These are phyloP conservation scores for Rhodosorus marinus DNA, from an alignment of 23 red algal genomes.

Conservation along the genomic window DNA sequence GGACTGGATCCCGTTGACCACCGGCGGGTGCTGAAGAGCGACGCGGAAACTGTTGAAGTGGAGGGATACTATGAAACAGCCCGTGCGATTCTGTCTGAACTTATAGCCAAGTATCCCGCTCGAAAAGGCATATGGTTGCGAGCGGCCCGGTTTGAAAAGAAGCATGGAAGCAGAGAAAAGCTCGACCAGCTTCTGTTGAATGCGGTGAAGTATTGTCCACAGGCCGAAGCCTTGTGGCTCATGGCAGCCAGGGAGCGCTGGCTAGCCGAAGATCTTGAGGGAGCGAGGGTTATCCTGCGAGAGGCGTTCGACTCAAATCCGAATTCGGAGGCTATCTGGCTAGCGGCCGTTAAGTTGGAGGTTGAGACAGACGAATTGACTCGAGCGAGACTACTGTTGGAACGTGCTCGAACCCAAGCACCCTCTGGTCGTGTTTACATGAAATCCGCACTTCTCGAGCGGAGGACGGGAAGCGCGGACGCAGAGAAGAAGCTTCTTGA, in stretches of 20 bases:
- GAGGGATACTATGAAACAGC: constrained; percentile 13
- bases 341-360: constrained; percentile 59
- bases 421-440: constrained; percentile 30
- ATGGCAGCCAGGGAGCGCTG: constrained; percentile 52
- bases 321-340: constrained; percentile 26
- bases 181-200: constrained; percentile 10
- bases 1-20: constrained; percentile 14
- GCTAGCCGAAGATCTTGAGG: constrained; percentile 11
- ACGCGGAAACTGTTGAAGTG: constrained; percentile 39
- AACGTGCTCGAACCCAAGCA: constrained; percentile 4
- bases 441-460: constrained; percentile 48
- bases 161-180: constrained; percentile 8
- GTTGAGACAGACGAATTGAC: constrained; percentile 24
- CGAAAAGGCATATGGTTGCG: constrained; percentile 24
- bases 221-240: constrained; percentile 30
- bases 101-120: constrained; percentile 12
- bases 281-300: constrained; percentile 17
- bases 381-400: constrained; percentile 18
- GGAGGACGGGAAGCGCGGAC: constrained; percentile 3
- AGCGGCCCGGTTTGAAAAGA: constrained; percentile 44
- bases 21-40: constrained; percentile 17
- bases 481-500: not conserved
- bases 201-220: constrained; percentile 19
- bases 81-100: constrained; percentile 14
- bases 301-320: constrained; percentile 21